These are phyloP conservation scores for Plantago elongata DNA, from an alignment of 257 asterid species.

Conservation along the genomic window DNA sequence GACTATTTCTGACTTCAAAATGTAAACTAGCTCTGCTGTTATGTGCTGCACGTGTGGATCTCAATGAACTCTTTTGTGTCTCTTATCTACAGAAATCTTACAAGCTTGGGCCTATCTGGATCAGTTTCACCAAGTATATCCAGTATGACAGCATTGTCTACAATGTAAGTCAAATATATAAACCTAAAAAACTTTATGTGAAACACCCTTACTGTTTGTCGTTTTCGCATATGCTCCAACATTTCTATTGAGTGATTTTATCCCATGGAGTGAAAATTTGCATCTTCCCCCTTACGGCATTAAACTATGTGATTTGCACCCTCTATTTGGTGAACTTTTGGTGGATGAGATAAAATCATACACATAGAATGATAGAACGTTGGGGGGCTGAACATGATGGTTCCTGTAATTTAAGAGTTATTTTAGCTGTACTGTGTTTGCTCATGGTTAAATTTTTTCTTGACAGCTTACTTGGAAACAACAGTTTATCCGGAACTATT, in stretches of 20 bases:
- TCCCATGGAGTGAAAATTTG: too few relatives aligned
- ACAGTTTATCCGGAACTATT: constrained; percentile 66
- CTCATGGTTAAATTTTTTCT: constrained; percentile 15
- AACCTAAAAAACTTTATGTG: too few relatives aligned
- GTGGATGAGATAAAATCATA: too few relatives aligned
- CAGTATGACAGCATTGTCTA: constrained; percentile 66
- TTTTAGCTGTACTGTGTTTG: not conserved
- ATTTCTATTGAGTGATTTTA: too few relatives aligned
- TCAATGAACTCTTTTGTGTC: constrained; percentile 3
- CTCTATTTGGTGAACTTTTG: too few relatives aligned
- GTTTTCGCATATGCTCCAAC: too few relatives aligned
- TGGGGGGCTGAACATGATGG: not conserved
- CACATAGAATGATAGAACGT: too few relatives aligned
- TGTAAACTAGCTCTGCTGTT: too few relatives aligned
- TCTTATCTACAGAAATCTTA: constrained; percentile 56
- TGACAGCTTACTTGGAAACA: constrained; percentile 73
- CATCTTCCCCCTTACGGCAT: too few relatives aligned
- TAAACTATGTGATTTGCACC: too few relatives aligned
- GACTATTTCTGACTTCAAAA: too few relatives aligned
- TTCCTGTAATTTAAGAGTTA: not conserved
- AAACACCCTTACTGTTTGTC: too few relatives aligned
- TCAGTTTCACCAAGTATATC: constrained; percentile 59
- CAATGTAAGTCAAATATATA: constrained; percentile 49
- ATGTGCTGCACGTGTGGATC: not conserved
- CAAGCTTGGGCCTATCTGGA: constrained; percentile 72